Percentiles rank a stretch among this genome's conserved stretches.
Evolutionary conservation across 257 asterid species (phyloP).

Genomic region (Gardenia jasminoides): DNA sequence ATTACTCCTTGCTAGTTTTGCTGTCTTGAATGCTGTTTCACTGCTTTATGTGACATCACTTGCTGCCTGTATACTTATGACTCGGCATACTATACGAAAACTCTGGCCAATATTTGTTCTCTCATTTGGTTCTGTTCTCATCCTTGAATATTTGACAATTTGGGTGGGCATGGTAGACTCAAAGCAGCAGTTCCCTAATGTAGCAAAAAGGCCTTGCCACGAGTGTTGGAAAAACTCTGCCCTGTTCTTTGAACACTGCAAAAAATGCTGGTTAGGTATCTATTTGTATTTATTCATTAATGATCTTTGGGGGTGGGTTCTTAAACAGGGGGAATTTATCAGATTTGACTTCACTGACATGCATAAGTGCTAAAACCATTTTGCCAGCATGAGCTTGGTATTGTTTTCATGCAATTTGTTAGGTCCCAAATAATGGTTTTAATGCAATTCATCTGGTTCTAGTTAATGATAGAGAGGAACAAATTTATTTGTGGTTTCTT

Average conservation of each 20-base stretch:
- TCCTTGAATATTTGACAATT: constrained; percentile 85
- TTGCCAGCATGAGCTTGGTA: neutral
- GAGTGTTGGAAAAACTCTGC: constrained; percentile 85
- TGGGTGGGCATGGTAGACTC: constrained; percentile 66
- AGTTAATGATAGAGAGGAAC: no score
- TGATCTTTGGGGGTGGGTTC: neutral
- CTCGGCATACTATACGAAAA: constrained; percentile 67
- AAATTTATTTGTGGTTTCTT: no score
- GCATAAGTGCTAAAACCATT: neutral
- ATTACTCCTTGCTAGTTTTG: constrained; percentile 87
- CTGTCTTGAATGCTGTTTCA: constrained; percentile 79
- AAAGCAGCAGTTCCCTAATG: constrained; percentile 30
- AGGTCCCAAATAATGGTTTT: neutral
- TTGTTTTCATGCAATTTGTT: neutral
- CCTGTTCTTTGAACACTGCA: constrained; percentile 52
- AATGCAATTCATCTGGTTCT: no score
- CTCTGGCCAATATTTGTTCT: constrained; percentile 80
- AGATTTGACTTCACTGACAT: neutral
- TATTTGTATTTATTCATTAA: constrained; percentile 17
- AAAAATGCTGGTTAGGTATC: constrained; percentile 93
- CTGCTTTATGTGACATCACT: constrained; percentile 73
- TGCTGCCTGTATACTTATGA: constrained; percentile 79
- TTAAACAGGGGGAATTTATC: neutral
- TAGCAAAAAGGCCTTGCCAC: constrained; percentile 58
- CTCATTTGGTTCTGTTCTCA: constrained; percentile 50